phyloP scores from a whole-genome alignment of 768 basidiomycete genomes.

The Naganishia vishniacii region DNA sequence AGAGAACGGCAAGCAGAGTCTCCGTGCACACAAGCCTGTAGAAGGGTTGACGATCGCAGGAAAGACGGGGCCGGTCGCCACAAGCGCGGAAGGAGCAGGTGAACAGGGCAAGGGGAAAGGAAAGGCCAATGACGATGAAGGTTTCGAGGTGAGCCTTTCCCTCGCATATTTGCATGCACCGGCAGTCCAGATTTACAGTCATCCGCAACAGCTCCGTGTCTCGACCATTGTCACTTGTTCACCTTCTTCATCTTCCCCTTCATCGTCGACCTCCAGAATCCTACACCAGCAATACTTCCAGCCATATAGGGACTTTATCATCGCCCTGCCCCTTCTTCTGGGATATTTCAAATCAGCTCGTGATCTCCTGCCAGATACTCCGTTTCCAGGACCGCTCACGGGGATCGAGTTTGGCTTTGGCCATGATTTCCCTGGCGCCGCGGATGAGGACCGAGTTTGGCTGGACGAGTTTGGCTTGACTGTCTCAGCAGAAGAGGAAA shows the following conservation, averaged over 20 bases:
- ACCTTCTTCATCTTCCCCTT: constrained; percentile 4
- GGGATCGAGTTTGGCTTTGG: constrained; percentile 9
- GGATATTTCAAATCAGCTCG: constrained; percentile 19
- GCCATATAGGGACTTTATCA: constrained; percentile 17
- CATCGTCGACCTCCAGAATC: constrained; percentile 5
- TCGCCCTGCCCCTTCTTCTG: constrained; percentile 7
- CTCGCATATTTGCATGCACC: too few species aligned
- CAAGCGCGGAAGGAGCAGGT: not conserved
- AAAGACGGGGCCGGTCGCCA: not conserved
- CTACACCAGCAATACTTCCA: constrained; percentile 16
- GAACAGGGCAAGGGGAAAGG: constrained; percentile 12
- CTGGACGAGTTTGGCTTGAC: not conserved
- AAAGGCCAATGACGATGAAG: constrained; percentile 15
- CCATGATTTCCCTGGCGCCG: not conserved
- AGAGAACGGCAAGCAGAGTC: constrained; percentile 9
- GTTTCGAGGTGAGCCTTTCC: constrained; percentile 9
- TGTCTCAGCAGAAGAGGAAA: not conserved
- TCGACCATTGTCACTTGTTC: constrained; percentile 16
- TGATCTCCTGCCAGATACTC: not conserved
- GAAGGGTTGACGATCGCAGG: not conserved
- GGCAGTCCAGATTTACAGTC: too few species aligned
- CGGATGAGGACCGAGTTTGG: constrained; percentile 3
- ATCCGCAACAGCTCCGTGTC: not conserved
- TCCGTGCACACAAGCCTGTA: not conserved
- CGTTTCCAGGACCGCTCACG: not conserved